Evolutionary conservation across 2,329 filamentous ascomycete species (phyloP).

Genomic region (Neonectria sp.): DNA sequence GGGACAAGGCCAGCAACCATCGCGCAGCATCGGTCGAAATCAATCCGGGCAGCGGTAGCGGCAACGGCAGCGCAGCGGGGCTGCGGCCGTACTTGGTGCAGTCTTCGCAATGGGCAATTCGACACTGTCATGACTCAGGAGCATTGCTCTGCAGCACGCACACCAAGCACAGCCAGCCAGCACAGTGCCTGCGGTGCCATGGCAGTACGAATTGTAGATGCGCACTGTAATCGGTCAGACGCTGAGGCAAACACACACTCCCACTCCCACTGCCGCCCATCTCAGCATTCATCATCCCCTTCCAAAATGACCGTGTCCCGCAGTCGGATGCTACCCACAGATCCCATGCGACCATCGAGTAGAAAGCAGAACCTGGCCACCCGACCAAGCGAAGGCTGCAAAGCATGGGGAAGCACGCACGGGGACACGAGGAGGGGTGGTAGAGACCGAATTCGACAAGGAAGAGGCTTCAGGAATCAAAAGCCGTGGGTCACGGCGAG

Average conservation of each 20-base stretch:
- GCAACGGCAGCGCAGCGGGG: background rate
- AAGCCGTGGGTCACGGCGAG: slow-evolving; percentile 34
- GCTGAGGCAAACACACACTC: slow-evolving; percentile 8
- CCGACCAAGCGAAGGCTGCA: slow-evolving; percentile 39
- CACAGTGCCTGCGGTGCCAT: slow-evolving; percentile 5
- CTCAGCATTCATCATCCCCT: slow-evolving; percentile 33
- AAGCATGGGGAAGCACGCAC: slow-evolving; percentile 34
- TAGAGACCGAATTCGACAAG: slow-evolving; percentile 6
- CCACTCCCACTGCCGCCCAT: slow-evolving; percentile 18
- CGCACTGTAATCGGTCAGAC: background rate
- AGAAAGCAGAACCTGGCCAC: slow-evolving; percentile 34
- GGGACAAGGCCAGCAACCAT: slow-evolving; percentile 38
- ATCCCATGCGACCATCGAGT: slow-evolving; percentile 34
- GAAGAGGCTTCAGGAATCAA: slow-evolving; percentile 27
- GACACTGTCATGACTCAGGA: slow-evolving; percentile 32
- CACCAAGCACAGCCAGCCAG: slow-evolving; percentile 1
- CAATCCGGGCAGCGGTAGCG: slow-evolving; percentile 9
- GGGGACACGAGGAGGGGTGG: slow-evolving; percentile 14
- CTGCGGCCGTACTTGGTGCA: slow-evolving; percentile 13
- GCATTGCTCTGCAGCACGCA: background rate
- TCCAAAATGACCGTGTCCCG: slow-evolving; percentile 31
- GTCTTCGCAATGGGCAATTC: slow-evolving; percentile 21
- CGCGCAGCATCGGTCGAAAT: slow-evolving; percentile 30
- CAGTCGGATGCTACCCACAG: slow-evolving; percentile 41
- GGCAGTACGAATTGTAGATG: background rate